phyloP scores from a whole-genome alignment of 495 filamentous ascomycete species.

The Cairneyella variabilis region DNA sequence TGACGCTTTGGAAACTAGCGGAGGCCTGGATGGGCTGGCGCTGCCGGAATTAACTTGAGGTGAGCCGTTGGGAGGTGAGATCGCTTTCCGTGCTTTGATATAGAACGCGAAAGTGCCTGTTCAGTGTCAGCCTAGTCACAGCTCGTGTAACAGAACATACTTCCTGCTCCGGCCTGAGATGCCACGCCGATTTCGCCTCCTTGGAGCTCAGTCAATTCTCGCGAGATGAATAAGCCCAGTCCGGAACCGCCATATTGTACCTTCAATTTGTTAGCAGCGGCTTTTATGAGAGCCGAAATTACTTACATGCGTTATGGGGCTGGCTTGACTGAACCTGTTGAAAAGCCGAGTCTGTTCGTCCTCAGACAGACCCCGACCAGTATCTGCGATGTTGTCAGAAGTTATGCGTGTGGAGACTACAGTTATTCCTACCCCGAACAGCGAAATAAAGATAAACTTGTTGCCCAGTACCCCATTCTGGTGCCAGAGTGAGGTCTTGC shows the following conservation, averaged over 20 bases:
- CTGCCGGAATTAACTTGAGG: no score
- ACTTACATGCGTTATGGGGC: constrained; percentile 65
- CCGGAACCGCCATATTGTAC: constrained; percentile 75
- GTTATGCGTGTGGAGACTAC: no score
- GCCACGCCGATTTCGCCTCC: constrained; percentile 79
- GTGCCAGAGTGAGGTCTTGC: constrained; percentile 44
- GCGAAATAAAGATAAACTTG: constrained; percentile 53
- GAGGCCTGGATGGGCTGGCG: no score
- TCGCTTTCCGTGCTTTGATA: constrained; percentile 37
- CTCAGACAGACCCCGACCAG: constrained; percentile 53
- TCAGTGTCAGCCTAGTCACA: neutral
- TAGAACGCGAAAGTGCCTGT: constrained; percentile 74
- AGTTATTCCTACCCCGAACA: no score
- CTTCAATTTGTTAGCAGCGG: neutral
- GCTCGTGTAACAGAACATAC: constrained; percentile 20
- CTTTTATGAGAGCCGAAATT: neutral
- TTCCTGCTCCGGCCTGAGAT: constrained; percentile 68
- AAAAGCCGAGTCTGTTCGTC: constrained; percentile 57
- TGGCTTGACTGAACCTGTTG: constrained; percentile 57
- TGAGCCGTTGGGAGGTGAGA: no score
- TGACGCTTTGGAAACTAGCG: neutral
- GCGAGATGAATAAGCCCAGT: constrained; percentile 77
- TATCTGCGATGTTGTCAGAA: no score
- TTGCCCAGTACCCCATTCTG: constrained; percentile 57
- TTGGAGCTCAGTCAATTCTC: constrained; percentile 73